Conservation (phyloP, 805 yeast species). For the Ogataea dorogensis region DNA sequence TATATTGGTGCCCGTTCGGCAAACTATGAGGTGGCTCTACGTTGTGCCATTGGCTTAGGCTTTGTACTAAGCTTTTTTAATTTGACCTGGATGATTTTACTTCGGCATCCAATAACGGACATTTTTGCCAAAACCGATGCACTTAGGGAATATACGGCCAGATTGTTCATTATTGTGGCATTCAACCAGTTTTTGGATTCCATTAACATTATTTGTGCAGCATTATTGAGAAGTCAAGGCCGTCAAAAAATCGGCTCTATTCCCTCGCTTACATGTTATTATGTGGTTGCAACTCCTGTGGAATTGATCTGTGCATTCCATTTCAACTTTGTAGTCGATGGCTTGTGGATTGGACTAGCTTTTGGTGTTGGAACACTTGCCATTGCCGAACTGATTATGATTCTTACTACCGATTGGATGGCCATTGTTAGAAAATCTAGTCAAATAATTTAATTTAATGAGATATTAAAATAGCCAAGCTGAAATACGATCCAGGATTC, state of each 20-base stretch:
- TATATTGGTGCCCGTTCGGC: constrained; percentile 46
- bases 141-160: constrained; percentile 39
- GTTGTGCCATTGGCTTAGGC: constrained; percentile 38
- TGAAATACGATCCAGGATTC: neutral
- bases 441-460: neutral
- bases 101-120: constrained; percentile 39
- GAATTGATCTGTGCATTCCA: constrained; percentile 45
- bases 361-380: constrained; percentile 2
- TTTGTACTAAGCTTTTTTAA: constrained; percentile 35
- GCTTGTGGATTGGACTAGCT: constrained; percentile 41
- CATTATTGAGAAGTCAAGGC: constrained; percentile 54
- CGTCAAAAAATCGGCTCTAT: constrained; percentile 52
- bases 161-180: constrained; percentile 46
- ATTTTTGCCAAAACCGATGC: constrained; percentile 41
- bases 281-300: constrained; percentile 48
- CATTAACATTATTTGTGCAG: constrained; percentile 44
- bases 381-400: constrained; percentile 1
- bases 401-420: constrained; percentile 1
- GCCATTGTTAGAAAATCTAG: neutral
- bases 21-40: constrained; percentile 37
- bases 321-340: constrained; percentile 39
- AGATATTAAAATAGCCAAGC: neutral
- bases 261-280: constrained; percentile 45
- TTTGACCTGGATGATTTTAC: constrained; percentile 37
- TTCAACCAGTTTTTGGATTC: constrained; percentile 51